Conservation (phyloP, 371 early-diverging fungal species). For the Mortierella sp. region DNA sequence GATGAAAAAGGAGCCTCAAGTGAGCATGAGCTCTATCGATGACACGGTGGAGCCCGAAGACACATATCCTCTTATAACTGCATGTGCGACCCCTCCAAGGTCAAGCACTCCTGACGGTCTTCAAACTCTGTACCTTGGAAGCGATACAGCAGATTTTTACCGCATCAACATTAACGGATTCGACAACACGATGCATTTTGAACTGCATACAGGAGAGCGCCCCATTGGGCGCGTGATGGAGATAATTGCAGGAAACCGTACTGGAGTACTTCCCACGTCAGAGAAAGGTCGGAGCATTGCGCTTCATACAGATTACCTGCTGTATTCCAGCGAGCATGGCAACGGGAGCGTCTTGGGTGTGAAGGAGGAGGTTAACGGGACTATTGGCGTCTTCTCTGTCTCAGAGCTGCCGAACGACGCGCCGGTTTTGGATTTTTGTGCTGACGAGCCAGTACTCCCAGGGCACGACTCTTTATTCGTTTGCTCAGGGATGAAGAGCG, state of each 20-base stretch:
- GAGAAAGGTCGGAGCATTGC: conserved; percentile 10
- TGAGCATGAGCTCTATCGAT: background rate
- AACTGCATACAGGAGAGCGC: conserved; percentile 40
- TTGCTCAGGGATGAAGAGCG: conserved; percentile 46
- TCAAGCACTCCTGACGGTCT: conserved; percentile 13
- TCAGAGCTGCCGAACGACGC: conserved; percentile 33
- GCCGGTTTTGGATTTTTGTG: conserved; percentile 47
- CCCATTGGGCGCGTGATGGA: conserved; percentile 41
- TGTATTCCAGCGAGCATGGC: conserved; percentile 49
- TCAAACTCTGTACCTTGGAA: conserved; percentile 51
- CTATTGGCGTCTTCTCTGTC: conserved; percentile 37
- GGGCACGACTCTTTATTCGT: conserved; percentile 41
- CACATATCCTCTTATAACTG: conserved; percentile 40
- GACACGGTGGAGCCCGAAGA: background rate
- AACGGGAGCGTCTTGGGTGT: conserved; percentile 40
- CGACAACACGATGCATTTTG: conserved; percentile 40
- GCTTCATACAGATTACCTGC: conserved; percentile 39
- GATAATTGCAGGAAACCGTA: conserved; percentile 27
- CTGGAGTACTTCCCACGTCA: background rate
- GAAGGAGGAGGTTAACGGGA: conserved; percentile 34
- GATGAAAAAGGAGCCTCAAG: conserved; percentile 18
- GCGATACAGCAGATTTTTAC: conserved; percentile 44
- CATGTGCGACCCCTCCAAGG: conserved; percentile 37
- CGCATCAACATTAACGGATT: conserved; percentile 31
- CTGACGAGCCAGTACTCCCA: conserved; percentile 35